Conservation (phyloP, 805 yeast genomes). For the Lachancea lanzarotensis region DNA sequence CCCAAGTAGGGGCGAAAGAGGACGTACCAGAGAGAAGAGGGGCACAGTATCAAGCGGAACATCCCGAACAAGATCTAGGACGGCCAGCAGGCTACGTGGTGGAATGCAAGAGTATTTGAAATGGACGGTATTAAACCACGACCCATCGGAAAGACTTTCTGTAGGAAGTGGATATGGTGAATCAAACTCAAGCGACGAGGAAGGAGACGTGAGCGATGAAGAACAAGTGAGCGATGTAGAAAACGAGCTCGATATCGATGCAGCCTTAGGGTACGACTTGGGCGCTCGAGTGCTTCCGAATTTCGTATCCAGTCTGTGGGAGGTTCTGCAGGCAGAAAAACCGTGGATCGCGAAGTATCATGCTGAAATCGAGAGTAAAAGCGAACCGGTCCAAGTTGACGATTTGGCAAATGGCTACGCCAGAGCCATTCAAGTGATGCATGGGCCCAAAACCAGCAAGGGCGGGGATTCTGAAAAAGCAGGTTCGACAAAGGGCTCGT, state of each 20-base stretch:
- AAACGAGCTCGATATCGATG: slow-evolving; percentile 29
- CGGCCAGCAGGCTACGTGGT: slow-evolving; percentile 27
- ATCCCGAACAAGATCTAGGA: slow-evolving; percentile 17
- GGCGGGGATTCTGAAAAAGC: background rate
- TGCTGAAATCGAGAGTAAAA: background rate
- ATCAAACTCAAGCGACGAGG: slow-evolving; percentile 38
- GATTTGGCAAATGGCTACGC: slow-evolving; percentile 25
- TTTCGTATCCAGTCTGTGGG: slow-evolving; percentile 23
- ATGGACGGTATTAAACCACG: slow-evolving; percentile 65
- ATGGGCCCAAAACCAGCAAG: slow-evolving; percentile 8
- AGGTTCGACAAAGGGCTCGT: slow-evolving; percentile 32
- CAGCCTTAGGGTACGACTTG: slow-evolving; percentile 28
- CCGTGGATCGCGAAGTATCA: slow-evolving; percentile 27
- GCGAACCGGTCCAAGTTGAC: slow-evolving; percentile 10
- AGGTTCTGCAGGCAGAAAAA: slow-evolving; percentile 26
- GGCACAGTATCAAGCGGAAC: slow-evolving; percentile 10
- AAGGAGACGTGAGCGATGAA: slow-evolving; percentile 38
- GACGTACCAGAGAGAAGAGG: slow-evolving; percentile 22
- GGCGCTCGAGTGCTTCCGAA: slow-evolving; percentile 32
- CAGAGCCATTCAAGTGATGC: slow-evolving; percentile 17
- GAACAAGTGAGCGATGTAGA: slow-evolving; percentile 36
- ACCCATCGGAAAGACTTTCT: slow-evolving; percentile 60
- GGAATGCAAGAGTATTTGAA: slow-evolving; percentile 38
- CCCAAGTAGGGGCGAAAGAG: slow-evolving; percentile 22
- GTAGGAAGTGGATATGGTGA: slow-evolving; percentile 18